These are phyloP conservation scores for Pleurotus pulmonarius DNA, from an alignment of 768 basidiomycete genomes.

Conservation along the genomic window DNA sequence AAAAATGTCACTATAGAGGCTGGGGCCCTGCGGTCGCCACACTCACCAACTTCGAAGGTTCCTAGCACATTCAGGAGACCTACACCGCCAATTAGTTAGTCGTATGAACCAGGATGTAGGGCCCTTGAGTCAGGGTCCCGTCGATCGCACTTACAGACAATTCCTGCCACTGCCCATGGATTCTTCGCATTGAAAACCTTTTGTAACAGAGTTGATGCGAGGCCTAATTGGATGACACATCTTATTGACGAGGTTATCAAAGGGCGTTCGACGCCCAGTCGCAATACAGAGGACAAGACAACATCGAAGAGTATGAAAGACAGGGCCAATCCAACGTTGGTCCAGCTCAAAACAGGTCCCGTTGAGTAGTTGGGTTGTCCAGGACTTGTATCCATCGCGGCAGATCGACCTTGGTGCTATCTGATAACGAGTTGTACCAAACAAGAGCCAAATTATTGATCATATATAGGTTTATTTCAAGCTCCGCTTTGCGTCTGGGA, in stretches of 20 bases:
- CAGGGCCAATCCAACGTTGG: constrained; percentile 74
- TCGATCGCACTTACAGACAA: constrained; percentile 54
- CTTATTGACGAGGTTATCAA: constrained; percentile 67
- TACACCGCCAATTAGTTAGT: constrained; percentile 16
- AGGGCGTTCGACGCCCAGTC: constrained; percentile 65
- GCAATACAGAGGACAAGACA: constrained; percentile 55
- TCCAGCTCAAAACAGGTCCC: constrained; percentile 46
- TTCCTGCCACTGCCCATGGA: constrained; percentile 69
- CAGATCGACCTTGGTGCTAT: too few relatives aligned
- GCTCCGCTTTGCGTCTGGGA: too few relatives aligned
- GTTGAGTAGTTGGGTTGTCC: background rate
- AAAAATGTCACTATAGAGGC: background rate
- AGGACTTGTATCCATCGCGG: too few relatives aligned
- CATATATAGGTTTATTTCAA: too few relatives aligned
- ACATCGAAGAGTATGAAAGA: constrained; percentile 75
- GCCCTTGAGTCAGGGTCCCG: background rate
- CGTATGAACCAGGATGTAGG: background rate
- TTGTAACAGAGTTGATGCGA: constrained; percentile 69
- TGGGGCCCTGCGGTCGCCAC: background rate
- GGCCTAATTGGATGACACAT: constrained; percentile 74
- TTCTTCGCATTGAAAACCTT: constrained; percentile 74
- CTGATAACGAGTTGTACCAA: too few relatives aligned
- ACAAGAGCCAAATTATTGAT: too few relatives aligned
- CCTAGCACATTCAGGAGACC: constrained; percentile 74
- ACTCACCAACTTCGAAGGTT: constrained; percentile 70